phyloP scores from a whole-genome alignment of 495 filamentous ascomycete species.

The Elasticomyces elasticus region DNA sequence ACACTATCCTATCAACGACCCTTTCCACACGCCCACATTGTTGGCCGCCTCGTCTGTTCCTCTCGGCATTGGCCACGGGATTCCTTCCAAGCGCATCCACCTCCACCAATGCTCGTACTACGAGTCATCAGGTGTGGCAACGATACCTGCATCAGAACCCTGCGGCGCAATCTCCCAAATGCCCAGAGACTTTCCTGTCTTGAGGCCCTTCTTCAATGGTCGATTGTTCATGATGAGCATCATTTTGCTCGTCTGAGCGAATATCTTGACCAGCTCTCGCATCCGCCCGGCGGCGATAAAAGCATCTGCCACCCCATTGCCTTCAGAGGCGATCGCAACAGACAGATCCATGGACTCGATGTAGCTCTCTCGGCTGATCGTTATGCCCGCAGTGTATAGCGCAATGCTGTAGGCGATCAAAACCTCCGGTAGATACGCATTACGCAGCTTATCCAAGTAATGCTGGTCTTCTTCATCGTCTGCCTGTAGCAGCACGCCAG shows the following conservation, averaged over 20 bases:
- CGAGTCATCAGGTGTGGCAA: not conserved
- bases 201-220: constrained; percentile 39
- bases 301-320: constrained; percentile 49
- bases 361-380: constrained; percentile 52
- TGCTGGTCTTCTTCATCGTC: constrained; percentile 11
- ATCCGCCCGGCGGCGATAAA: constrained; percentile 59
- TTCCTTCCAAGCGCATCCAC: constrained; percentile 4
- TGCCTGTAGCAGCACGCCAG: constrained; percentile 7
- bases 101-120: not conserved
- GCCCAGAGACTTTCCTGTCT: constrained; percentile 14
- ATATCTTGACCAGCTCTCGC: constrained; percentile 64
- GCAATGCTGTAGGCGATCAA: constrained; percentile 70
- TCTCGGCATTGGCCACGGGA: not conserved
- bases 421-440: constrained; percentile 68
- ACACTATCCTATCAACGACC: not conserved
- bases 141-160: not conserved
- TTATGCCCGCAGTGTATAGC: constrained; percentile 57
- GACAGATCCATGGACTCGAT: constrained; percentile 72
- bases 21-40: not conserved
- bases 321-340: constrained; percentile 50
- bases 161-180: constrained; percentile 18
- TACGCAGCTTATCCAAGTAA: constrained; percentile 44
- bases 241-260: constrained; percentile 63
- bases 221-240: constrained; percentile 52
- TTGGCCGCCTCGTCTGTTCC: not conserved